Evolutionary conservation across 495 filamentous ascomycete genomes (phyloP), one percentile per base, ranked within the genome.

Genomic region (Xylaria intraflava): DNA sequence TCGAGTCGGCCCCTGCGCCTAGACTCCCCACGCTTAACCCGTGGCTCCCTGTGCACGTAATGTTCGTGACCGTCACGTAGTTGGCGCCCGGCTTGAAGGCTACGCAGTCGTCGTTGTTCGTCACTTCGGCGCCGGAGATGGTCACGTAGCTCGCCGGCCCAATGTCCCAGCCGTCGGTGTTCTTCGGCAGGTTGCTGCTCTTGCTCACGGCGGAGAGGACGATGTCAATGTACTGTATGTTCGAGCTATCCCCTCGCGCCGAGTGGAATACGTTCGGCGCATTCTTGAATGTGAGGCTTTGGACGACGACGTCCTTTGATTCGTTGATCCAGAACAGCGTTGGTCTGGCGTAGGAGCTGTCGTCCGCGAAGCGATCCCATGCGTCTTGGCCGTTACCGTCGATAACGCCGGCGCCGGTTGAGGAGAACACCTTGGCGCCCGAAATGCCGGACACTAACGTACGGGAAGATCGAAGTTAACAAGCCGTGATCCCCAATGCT

Each of bases 111-210:
- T 77, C 74, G 42, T 75, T 64, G 49, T 77, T 77, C 19, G 53
- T 62, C n/a, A 77, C 66, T 1, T 58, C 59, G 11, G 67, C 62
- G 39, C 62, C 57, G 16, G 54, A 57, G 41, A 76, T 61, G 16
- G 63, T 66, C 0, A 75, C 70, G 45, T 67, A 65, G 4, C 72
- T 69, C 27, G 69, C 70, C n/a, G 54, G 61, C 24, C 70, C 72
- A 43, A 77, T 71, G 30, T 76, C 72, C 44, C 73, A 77, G 19
- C 69, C 71, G 46, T 76, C 72, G 1, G 72, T 72, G 56, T 73
- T 59, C 52, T 73, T 72, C 22, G 72, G 59, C 1, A 50, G 53
- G 36, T 72, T 75, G 42, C 30, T 54, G 30, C 64, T 69, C 12
- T 68, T 70, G n/a, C 69, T 65, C 14, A n/a, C 40, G 3, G 47